Conservation (phyloP, 2,329 filamentous ascomycete genomes). For the Dothistroma pini region DNA sequence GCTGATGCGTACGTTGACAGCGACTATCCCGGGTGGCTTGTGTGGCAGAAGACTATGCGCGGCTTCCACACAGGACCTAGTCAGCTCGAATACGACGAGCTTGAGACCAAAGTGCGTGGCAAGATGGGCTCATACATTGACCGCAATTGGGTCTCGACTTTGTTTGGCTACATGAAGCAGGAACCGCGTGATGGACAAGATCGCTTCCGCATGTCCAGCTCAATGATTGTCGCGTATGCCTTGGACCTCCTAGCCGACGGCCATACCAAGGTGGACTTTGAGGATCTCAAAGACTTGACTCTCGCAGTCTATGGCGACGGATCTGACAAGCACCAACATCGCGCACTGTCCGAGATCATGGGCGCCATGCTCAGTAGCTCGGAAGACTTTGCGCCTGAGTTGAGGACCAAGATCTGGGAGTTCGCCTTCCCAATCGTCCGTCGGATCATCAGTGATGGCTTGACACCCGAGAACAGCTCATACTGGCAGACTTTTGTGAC, state of each 20-base stretch:
- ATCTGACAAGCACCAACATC: conserved; percentile 95
- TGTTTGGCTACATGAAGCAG: conserved; percentile 93
- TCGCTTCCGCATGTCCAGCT: conserved; percentile 83
- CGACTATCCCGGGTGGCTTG: conserved; percentile 93
- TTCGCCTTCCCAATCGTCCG: conserved; percentile 88
- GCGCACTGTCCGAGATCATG: conserved; percentile 90
- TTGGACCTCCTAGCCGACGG: conserved; percentile 87
- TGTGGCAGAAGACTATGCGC: conserved; percentile 85
- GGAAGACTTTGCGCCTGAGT: conserved; percentile 69
- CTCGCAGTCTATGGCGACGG: conserved; percentile 81
- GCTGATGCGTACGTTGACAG: conserved; percentile 87
- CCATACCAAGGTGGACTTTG: conserved; percentile 71
- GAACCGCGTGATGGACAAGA: conserved; percentile 83
- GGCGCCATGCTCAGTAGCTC: conserved; percentile 79
- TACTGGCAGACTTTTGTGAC: conserved; percentile 97
- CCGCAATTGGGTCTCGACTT: conserved; percentile 78
- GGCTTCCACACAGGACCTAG: conserved; percentile 70
- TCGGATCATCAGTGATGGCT: conserved; percentile 79
- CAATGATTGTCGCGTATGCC: conserved; percentile 80
- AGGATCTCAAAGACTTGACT: conserved; percentile 81
- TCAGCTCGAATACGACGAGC: conserved; percentile 73
- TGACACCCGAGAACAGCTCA: conserved; percentile 88
- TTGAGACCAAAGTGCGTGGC: conserved; percentile 68
- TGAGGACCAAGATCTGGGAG: conserved; percentile 75
- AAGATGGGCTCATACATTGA: conserved; percentile 79